phyloP scores from a whole-genome alignment of 805 yeast species.

The Yarrowia sp. region DNA sequence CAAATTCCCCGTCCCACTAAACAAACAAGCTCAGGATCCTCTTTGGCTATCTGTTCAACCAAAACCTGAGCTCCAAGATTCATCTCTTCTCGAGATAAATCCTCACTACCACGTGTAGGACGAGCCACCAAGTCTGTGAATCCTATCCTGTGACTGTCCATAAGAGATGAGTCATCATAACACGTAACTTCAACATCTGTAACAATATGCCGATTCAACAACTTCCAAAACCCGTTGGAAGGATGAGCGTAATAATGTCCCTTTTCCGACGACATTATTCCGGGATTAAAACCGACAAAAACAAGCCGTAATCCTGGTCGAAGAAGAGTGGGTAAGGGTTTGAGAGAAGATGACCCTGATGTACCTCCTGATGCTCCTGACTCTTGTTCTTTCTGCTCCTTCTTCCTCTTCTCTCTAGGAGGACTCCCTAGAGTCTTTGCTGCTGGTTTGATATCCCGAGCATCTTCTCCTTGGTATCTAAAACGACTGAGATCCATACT shows the following conservation, averaged over 20 bases:
- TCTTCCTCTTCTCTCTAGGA: not conserved
- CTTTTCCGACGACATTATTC: conserved; percentile 53
- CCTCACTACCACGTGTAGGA: conserved; percentile 57
- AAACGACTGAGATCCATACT: conserved; percentile 3
- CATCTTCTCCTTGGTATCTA: not conserved
- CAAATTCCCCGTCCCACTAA: conserved; percentile 74
- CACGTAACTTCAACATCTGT: conserved; percentile 37
- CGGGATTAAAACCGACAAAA: conserved; percentile 73
- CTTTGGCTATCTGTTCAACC: conserved; percentile 43
- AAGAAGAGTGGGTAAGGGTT: conserved; percentile 28
- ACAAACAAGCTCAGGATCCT: conserved; percentile 47
- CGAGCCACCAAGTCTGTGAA: conserved; percentile 68
- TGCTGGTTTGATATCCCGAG: not conserved
- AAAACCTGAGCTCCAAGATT: conserved; percentile 52
- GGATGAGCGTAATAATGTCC: conserved; percentile 75
- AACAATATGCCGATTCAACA: conserved; percentile 51
- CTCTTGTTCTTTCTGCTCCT: no score
- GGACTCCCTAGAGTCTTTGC: not conserved
- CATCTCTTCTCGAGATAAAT: conserved; percentile 53
- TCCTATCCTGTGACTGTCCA: conserved; percentile 51
- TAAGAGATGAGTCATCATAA: conserved; percentile 44
- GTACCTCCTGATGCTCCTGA: no score
- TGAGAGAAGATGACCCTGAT: no score
- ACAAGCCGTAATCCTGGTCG: conserved; percentile 42
- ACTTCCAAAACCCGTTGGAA: conserved; percentile 63